Base-by-base conservation (phyloP, 306 rosid genomes). In the Vicia villosa region DNA sequence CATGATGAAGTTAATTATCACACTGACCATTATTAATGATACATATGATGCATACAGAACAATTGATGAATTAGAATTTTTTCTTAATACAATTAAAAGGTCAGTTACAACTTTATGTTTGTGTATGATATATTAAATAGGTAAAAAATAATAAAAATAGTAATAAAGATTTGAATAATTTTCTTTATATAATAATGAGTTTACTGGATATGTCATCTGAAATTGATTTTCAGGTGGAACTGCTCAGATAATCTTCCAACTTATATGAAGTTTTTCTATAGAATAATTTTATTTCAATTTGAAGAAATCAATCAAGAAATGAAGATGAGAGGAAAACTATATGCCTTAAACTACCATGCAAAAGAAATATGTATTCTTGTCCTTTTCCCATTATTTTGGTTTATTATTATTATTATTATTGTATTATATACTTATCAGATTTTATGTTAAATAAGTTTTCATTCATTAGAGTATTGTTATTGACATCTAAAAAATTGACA, bases 251-350 rank as follows among this genome's bases (percentile, higher is more conserved):
- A 28, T 56, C 63, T 56, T 28, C 63, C 63, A 14, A 2, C 28
- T 12, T 56, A 56, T 4, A 56, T 56, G 63, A 56, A 28, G 15
- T 5, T 56, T 3, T 0, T 32, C 22, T 70, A 57, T 0, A 11
- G n/a, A 20, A 3, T 11, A 9, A 9, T 5, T 6, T 55, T 21
- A 2, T 8, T 2, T 13, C 37, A 32, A 28, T 71, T 2, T 8
- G 68, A 59, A 5, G 68, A 71, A 30, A 20, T 49, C 14, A 76
- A 69, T 15, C n/a, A 50, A 4, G 70, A 73, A 6, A 43, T 54
- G 13, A 46, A 0, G 0, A 69, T 57, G 41, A 74, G 70, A 63
- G 72, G 72, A 68, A 75, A 15, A 72, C 19, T 51, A 3, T 75
- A 59, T 11, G 38, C 79, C 4, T 5, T 69, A 3, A 12, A 14